Percentiles rank a stretch among this genome's conserved stretches.
Evolutionary conservation across 2,329 filamentous ascomycete species (phyloP).

Genomic region (Colletotrichum navitas): DNA sequence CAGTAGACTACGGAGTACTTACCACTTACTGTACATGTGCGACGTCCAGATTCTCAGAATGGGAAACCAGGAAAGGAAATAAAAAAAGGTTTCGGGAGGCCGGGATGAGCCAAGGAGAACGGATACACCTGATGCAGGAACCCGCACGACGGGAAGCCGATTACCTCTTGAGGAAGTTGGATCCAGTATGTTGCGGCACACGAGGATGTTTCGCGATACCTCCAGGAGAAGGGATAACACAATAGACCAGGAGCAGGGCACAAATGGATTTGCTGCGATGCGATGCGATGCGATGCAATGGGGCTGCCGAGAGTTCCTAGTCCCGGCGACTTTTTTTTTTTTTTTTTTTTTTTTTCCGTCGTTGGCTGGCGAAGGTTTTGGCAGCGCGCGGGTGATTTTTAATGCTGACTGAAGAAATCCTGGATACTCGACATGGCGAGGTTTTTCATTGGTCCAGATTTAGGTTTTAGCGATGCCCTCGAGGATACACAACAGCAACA

Average conservation of each 20-base stretch:
- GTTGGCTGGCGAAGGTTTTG: neutral
- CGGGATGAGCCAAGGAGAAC: slow-evolving; percentile 7
- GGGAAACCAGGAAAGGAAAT: neutral
- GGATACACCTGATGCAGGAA: slow-evolving; percentile 29
- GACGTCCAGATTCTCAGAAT: neutral
- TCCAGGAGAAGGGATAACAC: no score
- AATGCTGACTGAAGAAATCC: slow-evolving; percentile 31
- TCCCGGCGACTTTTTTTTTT: neutral
- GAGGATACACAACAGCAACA: neutral
- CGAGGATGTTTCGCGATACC: neutral
- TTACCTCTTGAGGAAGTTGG: neutral
- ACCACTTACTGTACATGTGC: no score
- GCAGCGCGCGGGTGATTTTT: slow-evolving; percentile 30
- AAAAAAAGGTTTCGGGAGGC: slow-evolving; percentile 25
- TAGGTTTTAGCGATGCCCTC: neutral
- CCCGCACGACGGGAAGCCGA: slow-evolving; percentile 16
- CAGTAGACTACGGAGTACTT: no score
- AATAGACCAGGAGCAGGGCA: neutral
- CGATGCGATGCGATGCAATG: neutral
- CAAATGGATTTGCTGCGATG: neutral
- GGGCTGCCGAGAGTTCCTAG: neutral
- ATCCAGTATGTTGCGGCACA: slow-evolving; percentile 4
- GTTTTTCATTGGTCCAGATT: neutral
- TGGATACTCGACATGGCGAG: neutral
- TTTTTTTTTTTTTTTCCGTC: neutral